Conservation (phyloP, 352 stramenopile genomes). For the Phytophthora agathidicida region DNA sequence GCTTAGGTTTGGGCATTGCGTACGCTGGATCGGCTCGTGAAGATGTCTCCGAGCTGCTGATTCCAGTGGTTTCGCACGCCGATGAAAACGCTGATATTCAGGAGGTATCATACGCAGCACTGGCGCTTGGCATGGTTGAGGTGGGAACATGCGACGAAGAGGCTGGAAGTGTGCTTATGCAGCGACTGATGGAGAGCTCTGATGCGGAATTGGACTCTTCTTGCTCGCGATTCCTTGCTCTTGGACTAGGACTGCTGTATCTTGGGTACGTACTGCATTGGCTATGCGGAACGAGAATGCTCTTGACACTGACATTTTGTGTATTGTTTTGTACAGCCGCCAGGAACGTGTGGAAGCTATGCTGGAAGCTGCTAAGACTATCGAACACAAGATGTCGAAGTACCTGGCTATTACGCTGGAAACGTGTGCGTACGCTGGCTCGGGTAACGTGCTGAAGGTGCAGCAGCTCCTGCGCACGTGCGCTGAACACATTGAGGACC, state of each 20-base stretch:
- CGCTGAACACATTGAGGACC: conserved; percentile 95
- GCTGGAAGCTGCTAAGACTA: conserved; percentile 98
- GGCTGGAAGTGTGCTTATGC: conserved; percentile 95
- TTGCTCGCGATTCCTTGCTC: conserved; percentile 95
- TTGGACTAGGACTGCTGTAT: conserved; percentile 98
- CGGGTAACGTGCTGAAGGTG: conserved; percentile 99
- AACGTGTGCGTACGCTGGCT: conserved; percentile 98
- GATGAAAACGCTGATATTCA: conserved; percentile 94
- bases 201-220: conserved; percentile 97
- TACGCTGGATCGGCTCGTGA: conserved; percentile 97
- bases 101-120: conserved; percentile 91
- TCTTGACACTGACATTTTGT: conserved; percentile 82
- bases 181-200: conserved; percentile 98
- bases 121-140: conserved; percentile 98
- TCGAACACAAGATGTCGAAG: conserved; percentile 98
- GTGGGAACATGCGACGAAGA: conserved; percentile 98
- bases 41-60: conserved; percentile 97
- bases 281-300: conserved; percentile 60
- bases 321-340: conserved; percentile 43
- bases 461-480: conserved; percentile 98
- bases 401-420: conserved; percentile 97
- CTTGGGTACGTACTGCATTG: conserved; percentile 83
- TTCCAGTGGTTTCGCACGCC: conserved; percentile 92
- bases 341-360: conserved; percentile 98
- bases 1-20: conserved; percentile 97